A percentile compares a stretch with the other conserved stretches of the same genome.
Evolutionary conservation across 768 basidiomycete genomes (phyloP).

Genomic region (Mycena latifolia): DNA sequence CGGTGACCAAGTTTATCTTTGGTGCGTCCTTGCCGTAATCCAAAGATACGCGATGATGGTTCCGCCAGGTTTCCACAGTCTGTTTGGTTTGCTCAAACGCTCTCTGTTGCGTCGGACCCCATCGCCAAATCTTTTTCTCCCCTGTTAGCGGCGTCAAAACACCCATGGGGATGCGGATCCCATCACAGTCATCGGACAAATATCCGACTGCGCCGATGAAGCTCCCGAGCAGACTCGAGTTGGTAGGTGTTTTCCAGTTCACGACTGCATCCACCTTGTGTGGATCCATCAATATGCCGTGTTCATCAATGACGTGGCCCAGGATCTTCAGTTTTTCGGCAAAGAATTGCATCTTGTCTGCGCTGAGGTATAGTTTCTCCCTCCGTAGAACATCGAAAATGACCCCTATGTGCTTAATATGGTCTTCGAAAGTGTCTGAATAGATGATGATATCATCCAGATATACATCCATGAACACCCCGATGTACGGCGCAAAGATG

Average conservation of each 20-base stretch:
- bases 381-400: conserved; percentile 46
- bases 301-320: conserved; percentile 49
- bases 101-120: conserved; percentile 43
- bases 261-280: conserved; percentile 54
- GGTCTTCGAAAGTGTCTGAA: conserved; percentile 51
- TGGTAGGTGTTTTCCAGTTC: conserved; percentile 51
- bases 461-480: conserved; percentile 47
- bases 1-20: conserved; percentile 45
- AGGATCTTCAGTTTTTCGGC: conserved; percentile 45
- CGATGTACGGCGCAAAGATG: conserved; percentile 47
- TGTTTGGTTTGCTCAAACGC: conserved; percentile 54
- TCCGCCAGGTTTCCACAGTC: conserved; percentile 26
- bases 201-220: conserved; percentile 49
- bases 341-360: too few species aligned
- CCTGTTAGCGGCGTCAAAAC: conserved; percentile 43
- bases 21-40: conserved; percentile 33
- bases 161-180: conserved; percentile 54
- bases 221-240: conserved; percentile 48
- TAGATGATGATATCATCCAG: conserved; percentile 57
- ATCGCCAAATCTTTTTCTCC: conserved; percentile 39
- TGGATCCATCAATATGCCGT: conserved; percentile 58
- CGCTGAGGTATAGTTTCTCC: conserved; percentile 51
- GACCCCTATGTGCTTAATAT: conserved; percentile 43
- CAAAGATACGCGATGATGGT: conserved; percentile 42
- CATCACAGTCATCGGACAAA: conserved; percentile 49